Evolutionary conservation across 257 asterid genomes (phyloP).

Genomic region (Henckelia pumila): DNA sequence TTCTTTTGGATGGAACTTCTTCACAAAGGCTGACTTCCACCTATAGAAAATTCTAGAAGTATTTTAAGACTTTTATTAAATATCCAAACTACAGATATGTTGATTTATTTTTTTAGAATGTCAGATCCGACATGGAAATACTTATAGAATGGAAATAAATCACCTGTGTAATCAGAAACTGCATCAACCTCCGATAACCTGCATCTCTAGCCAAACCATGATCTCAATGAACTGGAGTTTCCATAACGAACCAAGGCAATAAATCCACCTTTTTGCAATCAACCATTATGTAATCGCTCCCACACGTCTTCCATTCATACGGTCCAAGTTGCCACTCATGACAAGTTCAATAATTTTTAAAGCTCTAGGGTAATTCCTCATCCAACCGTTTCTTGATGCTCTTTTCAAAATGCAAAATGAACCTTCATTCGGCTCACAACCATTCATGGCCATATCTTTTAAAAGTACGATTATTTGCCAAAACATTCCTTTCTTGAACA

Average conservation of each 20-base stretch:
- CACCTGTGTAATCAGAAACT: slow-evolving; percentile 3
- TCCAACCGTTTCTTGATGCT: slow-evolving; percentile 39
- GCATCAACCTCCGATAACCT: slow-evolving; percentile 13
- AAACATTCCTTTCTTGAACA: slow-evolving; percentile 41
- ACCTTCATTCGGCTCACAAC: slow-evolving; percentile 45
- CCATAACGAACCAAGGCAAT: slow-evolving; percentile 3
- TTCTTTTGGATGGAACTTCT: too few species aligned
- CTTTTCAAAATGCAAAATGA: slow-evolving; percentile 33
- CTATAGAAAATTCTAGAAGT: neutral
- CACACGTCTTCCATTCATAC: slow-evolving; percentile 2
- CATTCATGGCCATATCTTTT: slow-evolving; percentile 46
- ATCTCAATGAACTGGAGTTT: slow-evolving; percentile 6
- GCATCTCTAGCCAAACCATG: slow-evolving; percentile 14
- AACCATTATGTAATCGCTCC: slow-evolving; percentile 10
- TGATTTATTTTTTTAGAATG: too few species aligned
- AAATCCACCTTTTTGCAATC: slow-evolving; percentile 21
- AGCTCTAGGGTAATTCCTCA: slow-evolving; percentile 36
- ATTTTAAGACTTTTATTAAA: neutral
- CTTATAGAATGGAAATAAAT: neutral
- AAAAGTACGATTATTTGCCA: slow-evolving; percentile 35
- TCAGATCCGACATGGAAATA: neutral
- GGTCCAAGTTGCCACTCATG: slow-evolving; percentile 30
- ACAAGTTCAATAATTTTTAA: slow-evolving; percentile 28
- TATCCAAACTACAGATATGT: neutral
- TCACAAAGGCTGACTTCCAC: neutral